Evolutionary conservation across 345 rosid species (phyloP).

Genomic region (Punica granatum): DNA sequence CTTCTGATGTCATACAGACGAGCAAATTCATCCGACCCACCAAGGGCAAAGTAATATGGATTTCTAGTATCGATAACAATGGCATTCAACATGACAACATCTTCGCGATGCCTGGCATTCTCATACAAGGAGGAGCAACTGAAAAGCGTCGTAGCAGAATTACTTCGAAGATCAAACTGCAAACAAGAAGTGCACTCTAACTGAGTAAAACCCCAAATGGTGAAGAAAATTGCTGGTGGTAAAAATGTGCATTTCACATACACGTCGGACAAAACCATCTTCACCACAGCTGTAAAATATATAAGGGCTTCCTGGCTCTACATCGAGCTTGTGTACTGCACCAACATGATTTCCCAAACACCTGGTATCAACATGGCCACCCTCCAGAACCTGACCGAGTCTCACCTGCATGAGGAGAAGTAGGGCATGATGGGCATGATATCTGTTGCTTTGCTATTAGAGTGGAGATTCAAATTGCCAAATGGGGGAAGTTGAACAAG

Average conservation of each 20-base stretch:
- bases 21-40: constrained; percentile 68
- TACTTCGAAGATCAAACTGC: constrained; percentile 85
- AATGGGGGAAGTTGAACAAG: not conserved
- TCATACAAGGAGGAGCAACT: constrained; percentile 36
- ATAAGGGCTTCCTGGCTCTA: constrained; percentile 85
- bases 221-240: not conserved
- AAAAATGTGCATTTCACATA: constrained; percentile 32
- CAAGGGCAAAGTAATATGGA: constrained; percentile 66
- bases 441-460: not conserved
- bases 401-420: constrained; percentile 46
- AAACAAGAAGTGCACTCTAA: no score
- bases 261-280: constrained; percentile 90
- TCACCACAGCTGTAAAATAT: constrained; percentile 78
- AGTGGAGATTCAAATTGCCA: not conserved
- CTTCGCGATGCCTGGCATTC: constrained; percentile 23
- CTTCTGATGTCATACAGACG: constrained; percentile 80
- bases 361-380: constrained; percentile 48
- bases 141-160: constrained; percentile 58
- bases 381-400: constrained; percentile 54
- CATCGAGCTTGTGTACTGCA: constrained; percentile 67
- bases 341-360: constrained; percentile 55
- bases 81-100: constrained; percentile 43
- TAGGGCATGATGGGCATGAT: no score
- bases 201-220: no score
- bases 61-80: constrained; percentile 77